phyloP scores from a whole-genome alignment of 257 asterid genomes.

The Coffea eugenioides region DNA sequence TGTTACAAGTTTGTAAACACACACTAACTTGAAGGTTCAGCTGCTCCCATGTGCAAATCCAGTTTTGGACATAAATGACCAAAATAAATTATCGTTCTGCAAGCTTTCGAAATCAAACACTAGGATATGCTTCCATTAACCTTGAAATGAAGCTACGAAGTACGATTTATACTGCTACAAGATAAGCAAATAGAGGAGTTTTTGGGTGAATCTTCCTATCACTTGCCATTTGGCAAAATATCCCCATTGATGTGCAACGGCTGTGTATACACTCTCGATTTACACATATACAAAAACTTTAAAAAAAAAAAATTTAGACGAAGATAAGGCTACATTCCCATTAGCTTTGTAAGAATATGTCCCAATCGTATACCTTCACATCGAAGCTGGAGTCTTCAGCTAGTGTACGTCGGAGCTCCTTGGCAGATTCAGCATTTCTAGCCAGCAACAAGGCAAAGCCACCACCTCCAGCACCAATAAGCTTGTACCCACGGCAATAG shows the following conservation, averaged over 20 bases:
- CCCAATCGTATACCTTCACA: conserved; percentile 71
- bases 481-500: conserved; percentile 82
- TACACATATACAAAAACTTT: background rate
- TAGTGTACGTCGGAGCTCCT: conserved; percentile 45
- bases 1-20: background rate
- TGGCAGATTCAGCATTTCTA: conserved; percentile 64
- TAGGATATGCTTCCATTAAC: background rate
- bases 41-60: background rate
- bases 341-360: conserved; percentile 45
- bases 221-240: background rate
- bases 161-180: too few relatives aligned
- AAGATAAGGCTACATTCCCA: conserved; percentile 1
- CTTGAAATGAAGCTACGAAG: background rate
- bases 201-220: background rate
- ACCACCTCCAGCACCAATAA: conserved; percentile 98
- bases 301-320: background rate
- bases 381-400: conserved; percentile 46
- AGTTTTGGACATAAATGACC: background rate
- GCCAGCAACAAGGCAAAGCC: conserved; percentile 87
- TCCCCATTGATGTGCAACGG: background rate
- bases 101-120: background rate
- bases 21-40: background rate
- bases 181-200: background rate
- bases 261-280: background rate
- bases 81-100: background rate